These are phyloP conservation scores for Rhododendron mucronatum DNA, from an alignment of 148 eudicot species.

Conservation along the genomic window DNA sequence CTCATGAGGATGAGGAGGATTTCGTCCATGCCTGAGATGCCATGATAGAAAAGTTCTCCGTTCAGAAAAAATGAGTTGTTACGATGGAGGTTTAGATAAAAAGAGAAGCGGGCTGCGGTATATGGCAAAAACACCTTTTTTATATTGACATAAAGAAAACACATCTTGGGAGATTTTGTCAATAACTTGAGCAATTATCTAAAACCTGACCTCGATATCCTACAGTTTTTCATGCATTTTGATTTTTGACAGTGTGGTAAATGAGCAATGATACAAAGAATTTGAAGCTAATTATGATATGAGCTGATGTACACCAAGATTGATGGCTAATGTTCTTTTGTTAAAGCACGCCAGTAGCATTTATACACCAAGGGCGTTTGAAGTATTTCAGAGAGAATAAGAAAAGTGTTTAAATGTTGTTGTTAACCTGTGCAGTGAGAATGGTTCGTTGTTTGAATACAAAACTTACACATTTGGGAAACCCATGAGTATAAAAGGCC, in stretches of 20 bases:
- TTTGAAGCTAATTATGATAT: slow-evolving; percentile 11
- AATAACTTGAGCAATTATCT: neutral
- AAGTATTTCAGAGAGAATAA: slow-evolving; percentile 17
- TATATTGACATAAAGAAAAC: neutral
- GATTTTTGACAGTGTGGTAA: slow-evolving; percentile 10
- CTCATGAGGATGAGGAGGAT: slow-evolving; percentile 14
- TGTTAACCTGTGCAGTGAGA: slow-evolving; percentile 11
- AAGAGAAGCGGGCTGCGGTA: slow-evolving; percentile 16
- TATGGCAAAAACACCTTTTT: slow-evolving; percentile 15
- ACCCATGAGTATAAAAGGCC: neutral
- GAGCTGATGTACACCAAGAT: slow-evolving; percentile 10
- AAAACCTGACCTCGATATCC: slow-evolving; percentile 12
- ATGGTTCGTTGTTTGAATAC: slow-evolving; percentile 4
- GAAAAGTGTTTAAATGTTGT: slow-evolving; percentile 11
- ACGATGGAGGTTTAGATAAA: slow-evolving; percentile 7
- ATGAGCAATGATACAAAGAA: slow-evolving; percentile 13
- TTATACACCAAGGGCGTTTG: slow-evolving; percentile 19
- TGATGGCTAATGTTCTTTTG: slow-evolving; percentile 13
- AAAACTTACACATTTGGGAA: slow-evolving; percentile 7
- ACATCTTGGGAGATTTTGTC: slow-evolving; percentile 11
- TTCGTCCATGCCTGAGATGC: slow-evolving; percentile 17
- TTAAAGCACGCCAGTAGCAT: slow-evolving; percentile 17
- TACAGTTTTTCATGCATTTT: slow-evolving; percentile 10
- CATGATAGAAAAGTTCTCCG: neutral
- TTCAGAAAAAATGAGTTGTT: slow-evolving; percentile 13